Conservation (phyloP, 176 grass and related monocot species). For the Eremochloa ophiuroides region DNA sequence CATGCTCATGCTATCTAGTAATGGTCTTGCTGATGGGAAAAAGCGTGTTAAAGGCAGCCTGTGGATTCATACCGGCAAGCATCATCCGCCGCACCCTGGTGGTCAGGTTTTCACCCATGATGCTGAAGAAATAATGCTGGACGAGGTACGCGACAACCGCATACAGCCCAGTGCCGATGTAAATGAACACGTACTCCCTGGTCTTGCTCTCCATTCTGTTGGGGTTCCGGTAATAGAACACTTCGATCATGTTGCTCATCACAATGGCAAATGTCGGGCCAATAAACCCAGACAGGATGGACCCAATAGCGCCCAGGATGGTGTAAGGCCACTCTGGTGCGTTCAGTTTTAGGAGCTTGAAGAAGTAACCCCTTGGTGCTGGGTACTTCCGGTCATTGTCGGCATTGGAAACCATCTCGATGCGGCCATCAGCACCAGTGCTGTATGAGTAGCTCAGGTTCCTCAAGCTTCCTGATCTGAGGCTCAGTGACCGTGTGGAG, state of each 20-base stretch:
- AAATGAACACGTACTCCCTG: slow-evolving; percentile 71
- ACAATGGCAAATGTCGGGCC: slow-evolving; percentile 76
- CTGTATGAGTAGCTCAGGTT: slow-evolving; percentile 81
- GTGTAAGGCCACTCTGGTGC: slow-evolving; percentile 79
- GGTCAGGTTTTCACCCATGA: slow-evolving; percentile 82
- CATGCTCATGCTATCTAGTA: neutral
- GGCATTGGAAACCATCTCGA: slow-evolving; percentile 78
- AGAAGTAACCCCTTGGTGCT: slow-evolving; percentile 57
- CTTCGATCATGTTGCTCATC: slow-evolving; percentile 85
- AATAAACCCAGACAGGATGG: slow-evolving; percentile 67
- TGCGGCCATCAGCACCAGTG: slow-evolving; percentile 65
- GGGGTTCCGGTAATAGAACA: slow-evolving; percentile 71
- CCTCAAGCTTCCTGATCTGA: slow-evolving; percentile 72
- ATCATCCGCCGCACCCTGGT: slow-evolving; percentile 82
- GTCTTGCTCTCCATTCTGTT: slow-evolving; percentile 84
- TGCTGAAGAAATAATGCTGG: slow-evolving; percentile 91
- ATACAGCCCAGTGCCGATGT: slow-evolving; percentile 68
- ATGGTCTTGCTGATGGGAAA: neutral
- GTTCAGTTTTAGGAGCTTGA: slow-evolving; percentile 77
- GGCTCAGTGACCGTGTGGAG: slow-evolving; percentile 70
- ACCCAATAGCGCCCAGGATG: slow-evolving; percentile 60
- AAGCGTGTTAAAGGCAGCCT: no score
- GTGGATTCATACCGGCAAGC: slow-evolving; percentile 47
- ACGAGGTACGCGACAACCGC: slow-evolving; percentile 65
- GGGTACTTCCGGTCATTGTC: slow-evolving; percentile 72